These are phyloP conservation scores for Aspergillus udagawae DNA, from an alignment of 2,329 filamentous ascomycete species.

Conservation along the genomic window DNA sequence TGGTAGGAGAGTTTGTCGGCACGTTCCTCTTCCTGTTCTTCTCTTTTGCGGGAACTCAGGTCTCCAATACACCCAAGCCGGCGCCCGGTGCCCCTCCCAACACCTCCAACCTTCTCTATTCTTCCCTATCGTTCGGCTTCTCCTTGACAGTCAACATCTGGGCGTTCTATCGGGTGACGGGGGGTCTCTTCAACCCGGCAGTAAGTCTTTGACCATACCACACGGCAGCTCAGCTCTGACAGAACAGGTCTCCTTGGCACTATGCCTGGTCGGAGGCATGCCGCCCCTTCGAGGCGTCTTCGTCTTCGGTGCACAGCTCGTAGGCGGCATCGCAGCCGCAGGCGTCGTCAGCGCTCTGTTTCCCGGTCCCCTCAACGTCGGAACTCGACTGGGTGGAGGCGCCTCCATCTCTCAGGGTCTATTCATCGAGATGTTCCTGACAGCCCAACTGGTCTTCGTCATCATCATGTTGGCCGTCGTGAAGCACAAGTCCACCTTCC, in stretches of 20 bases:
- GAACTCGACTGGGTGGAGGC: conserved; percentile 53
- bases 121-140: conserved; percentile 43
- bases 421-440: conserved; percentile 65
- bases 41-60: conserved; percentile 45
- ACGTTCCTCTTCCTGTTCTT: conserved; percentile 51
- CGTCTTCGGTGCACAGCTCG: conserved; percentile 55
- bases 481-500: conserved; percentile 68
- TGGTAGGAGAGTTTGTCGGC: conserved; percentile 50
- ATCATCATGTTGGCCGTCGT: conserved; percentile 68
- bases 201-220: conserved; percentile 24
- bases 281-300: conserved; percentile 49
- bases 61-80: conserved; percentile 39
- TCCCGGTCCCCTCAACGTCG: conserved; percentile 54
- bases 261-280: conserved; percentile 57
- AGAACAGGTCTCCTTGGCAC: conserved; percentile 52
- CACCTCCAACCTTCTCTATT: conserved; percentile 39
- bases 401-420: conserved; percentile 55
- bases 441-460: conserved; percentile 59
- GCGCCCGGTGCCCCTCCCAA: conserved; percentile 30
- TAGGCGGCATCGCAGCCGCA: conserved; percentile 57
- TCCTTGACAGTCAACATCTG: conserved; percentile 51
- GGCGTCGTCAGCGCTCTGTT: conserved; percentile 56
- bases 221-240: neutral
- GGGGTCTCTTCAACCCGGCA: conserved; percentile 50
- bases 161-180: conserved; percentile 52